Base-by-base conservation (phyloP, 345 rosid species). In the Nasturtium officinale region DNA sequence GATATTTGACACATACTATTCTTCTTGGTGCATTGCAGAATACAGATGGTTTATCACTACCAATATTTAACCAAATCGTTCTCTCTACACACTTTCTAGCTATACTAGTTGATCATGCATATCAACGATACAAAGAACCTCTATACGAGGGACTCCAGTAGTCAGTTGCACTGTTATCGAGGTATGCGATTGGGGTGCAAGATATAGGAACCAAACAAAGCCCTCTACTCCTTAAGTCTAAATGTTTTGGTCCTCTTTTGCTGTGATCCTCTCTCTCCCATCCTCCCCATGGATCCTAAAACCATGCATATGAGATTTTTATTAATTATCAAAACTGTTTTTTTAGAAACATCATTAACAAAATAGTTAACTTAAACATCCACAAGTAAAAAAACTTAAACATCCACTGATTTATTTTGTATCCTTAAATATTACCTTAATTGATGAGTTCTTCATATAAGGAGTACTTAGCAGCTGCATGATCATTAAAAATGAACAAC, bases 101-200 rank as follows among this genome's bases (percentile, higher is more conserved):
- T 72, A 63, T 58, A 16, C 53, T 54, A 67, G 12, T 74, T 25
- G 65, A 32, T 56, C 28, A 12, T 55, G 48, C 16, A 55, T n/a
- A n/a, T 83, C 73, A 89, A 66, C 90, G 83, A 72, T 91, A 87
- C 71, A 86, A 81, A 56, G 86, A 83, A 38, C 96, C 93, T 80
- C 91, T 84, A 63, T 87, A 89, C 0, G 96, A 71, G 0, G 96
- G 91, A 26, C 90, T 88, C 96, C 96, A 91, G 77, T 85, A 91
- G 78, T 91, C 97, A 6, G 92, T 77, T 72, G 92, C 96, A 0
- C 80, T 70, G 81, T 74, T 89, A 69, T 92, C 92, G 5, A 83
- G 92, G 45, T 72, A 89, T 38, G 80, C 79, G 37, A 81, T 80
- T 61, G 96, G 96, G 0, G 89, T 84, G 64, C 80, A 86, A 0